phyloP scores from a whole-genome alignment of 176 grass and related monocot genomes.

The Phyllostachys edulis region DNA sequence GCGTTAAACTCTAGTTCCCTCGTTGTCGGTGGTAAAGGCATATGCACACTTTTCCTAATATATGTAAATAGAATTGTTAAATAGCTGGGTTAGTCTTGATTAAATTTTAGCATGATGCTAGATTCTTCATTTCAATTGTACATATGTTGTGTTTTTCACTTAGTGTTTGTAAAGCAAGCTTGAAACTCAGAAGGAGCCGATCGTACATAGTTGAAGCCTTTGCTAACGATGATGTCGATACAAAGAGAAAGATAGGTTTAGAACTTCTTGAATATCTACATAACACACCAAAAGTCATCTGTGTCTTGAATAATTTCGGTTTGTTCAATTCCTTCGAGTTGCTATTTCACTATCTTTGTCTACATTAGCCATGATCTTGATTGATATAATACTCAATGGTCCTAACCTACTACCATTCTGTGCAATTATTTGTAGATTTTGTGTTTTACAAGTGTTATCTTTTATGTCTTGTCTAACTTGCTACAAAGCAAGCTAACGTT shows the following conservation, averaged over 20 bases:
- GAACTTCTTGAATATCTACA: not conserved
- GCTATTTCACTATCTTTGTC: not conserved
- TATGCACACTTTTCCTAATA: not conserved
- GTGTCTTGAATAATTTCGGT: not conserved
- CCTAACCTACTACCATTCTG: no score
- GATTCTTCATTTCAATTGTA: constrained; percentile 22
- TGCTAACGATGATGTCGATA: not conserved
- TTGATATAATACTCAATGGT: not conserved
- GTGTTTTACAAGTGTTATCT: not conserved
- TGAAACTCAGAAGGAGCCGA: not conserved
- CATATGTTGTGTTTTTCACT: not conserved
- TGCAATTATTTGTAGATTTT: not conserved
- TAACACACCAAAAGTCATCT: not conserved
- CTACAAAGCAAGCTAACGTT: not conserved
- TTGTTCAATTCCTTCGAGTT: constrained; percentile 28
- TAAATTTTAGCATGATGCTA: constrained; percentile 3
- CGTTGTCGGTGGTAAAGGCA: constrained; percentile 4
- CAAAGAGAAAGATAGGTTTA: not conserved
- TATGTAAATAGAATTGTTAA: not conserved
- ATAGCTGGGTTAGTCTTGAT: not conserved
- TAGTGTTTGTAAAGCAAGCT: not conserved
- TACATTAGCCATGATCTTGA: not conserved
- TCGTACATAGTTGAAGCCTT: constrained; percentile 3
- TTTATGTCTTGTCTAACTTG: not conserved
- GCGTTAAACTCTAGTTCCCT: constrained; percentile 20